Evolutionary conservation across 2,329 filamentous ascomycete genomes (phyloP).

Genomic region (Beauveria brongniartii): DNA sequence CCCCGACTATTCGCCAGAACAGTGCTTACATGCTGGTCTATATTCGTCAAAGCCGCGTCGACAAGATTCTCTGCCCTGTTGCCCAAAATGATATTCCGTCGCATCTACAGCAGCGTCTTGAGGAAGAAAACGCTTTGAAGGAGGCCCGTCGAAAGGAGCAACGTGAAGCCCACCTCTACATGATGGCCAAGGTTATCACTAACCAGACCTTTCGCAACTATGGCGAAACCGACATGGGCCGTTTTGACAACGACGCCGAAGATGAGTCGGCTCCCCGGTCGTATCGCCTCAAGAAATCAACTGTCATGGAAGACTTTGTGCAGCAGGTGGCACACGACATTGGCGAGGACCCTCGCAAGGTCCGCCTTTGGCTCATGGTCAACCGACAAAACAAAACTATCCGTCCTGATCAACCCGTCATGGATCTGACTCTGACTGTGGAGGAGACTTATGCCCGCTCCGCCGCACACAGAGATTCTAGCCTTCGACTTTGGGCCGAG

Average conservation of each 20-base stretch:
- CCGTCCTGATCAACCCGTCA: conserved; percentile 79
- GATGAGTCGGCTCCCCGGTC: conserved; percentile 62
- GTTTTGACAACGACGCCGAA: conserved; percentile 55
- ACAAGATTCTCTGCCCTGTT: conserved; percentile 71
- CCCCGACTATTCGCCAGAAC: conserved; percentile 55
- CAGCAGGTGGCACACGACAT: conserved; percentile 63
- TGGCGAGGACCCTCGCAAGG: conserved; percentile 55
- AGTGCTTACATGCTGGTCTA: conserved; percentile 99
- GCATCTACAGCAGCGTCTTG: conserved; percentile 57
- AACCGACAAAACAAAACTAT: conserved; percentile 97
- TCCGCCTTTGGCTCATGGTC: conserved; percentile 95
- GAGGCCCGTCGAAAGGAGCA: conserved; percentile 79
- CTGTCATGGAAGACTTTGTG: conserved; percentile 68
- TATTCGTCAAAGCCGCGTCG: conserved; percentile 77
- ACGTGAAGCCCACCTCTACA: conserved; percentile 90
- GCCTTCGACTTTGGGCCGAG: conserved; percentile 83
- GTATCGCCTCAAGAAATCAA: conserved; percentile 68
- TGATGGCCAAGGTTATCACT: conserved; percentile 73
- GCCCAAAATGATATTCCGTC: conserved; percentile 67
- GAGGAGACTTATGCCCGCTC: conserved; percentile 56
- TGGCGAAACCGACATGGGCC: conserved; percentile 75
- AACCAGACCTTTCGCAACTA: conserved; percentile 74
- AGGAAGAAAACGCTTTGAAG: conserved; percentile 69
- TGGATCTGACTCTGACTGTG: conserved; percentile 66
- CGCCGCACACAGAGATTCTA: conserved; percentile 55